These are phyloP conservation scores for Xylaria sp. DNA, from an alignment of 2,329 filamentous ascomycete species.

Conservation along the genomic window DNA sequence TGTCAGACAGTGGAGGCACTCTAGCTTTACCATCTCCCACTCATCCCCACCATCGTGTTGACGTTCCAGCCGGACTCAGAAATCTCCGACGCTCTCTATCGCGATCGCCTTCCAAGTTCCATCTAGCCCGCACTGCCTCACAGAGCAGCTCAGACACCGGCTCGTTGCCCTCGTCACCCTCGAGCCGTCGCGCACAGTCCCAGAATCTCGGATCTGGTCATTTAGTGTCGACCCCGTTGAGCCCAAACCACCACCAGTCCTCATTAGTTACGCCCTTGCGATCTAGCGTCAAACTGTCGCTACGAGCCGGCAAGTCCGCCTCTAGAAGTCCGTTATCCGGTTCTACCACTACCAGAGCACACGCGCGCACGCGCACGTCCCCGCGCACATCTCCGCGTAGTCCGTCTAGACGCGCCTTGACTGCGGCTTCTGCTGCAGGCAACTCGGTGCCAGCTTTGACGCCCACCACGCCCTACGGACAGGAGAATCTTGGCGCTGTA, in stretches of 20 bases:
- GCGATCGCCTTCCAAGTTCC: conserved; percentile 88
- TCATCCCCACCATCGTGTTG: conserved; percentile 73
- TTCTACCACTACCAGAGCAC: conserved; percentile 48
- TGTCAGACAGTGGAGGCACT: conserved; percentile 50
- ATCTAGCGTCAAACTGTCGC: conserved; percentile 60
- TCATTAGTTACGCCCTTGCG: conserved; percentile 60
- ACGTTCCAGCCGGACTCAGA: conserved; percentile 70
- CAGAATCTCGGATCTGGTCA: conserved; percentile 42
- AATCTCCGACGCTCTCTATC: conserved; percentile 83
- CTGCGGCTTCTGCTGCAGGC: conserved; percentile 62
- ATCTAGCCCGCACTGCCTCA: conserved; percentile 49
- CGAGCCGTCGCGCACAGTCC: conserved; percentile 36
- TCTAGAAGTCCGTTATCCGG: conserved; percentile 40
- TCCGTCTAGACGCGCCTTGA: conserved; percentile 72
- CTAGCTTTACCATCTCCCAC: conserved; percentile 84
- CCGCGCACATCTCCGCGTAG: conserved; percentile 65
- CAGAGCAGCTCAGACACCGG: conserved; percentile 39
- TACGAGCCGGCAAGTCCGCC: conserved; percentile 57
- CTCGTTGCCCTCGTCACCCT: conserved; percentile 49
- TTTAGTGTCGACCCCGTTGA: conserved; percentile 34
- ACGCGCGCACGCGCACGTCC: conserved; percentile 63
- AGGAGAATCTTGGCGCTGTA: conserved; percentile 39
- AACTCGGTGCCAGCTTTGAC: conserved; percentile 54
- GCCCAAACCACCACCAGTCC: conserved; percentile 34
- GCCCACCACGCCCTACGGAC: conserved; percentile 36